phyloP scores from a whole-genome alignment of 306 rosid species.

The barrel medic (Medicago truncatula) region MtrunA17r5.0-ANR NC_053049.1:48670001-48670500 shows the following conservation, averaged over 20 bases:
- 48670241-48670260: constrained; percentile 99
- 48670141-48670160: constrained; percentile 96
- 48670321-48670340: constrained; percentile 87
- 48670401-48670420: constrained; percentile 96
- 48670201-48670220: constrained; percentile 93
- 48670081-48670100: constrained; percentile 97
- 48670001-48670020: constrained; percentile 90
- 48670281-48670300: constrained; percentile 88
- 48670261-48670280: constrained; percentile 94
- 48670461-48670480: constrained; percentile 92
- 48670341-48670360: constrained; percentile 78
- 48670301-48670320: constrained; percentile 75
- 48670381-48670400: constrained; percentile 80
- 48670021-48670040: constrained; percentile 96
- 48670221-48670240: constrained; percentile 88
- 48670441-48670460: constrained; percentile 86
- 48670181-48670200: constrained; percentile 97
- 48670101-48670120: constrained; percentile 97
- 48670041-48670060: constrained; percentile 96
- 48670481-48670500: constrained; percentile 89
- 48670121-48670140: constrained; percentile 96
- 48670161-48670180: constrained; percentile 95
- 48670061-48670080: constrained; percentile 93
- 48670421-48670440: constrained; percentile 96
- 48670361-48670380: constrained; percentile 91